Base-by-base conservation (phyloP, 805 yeast genomes). In the Metschnikowia similis region DNA sequence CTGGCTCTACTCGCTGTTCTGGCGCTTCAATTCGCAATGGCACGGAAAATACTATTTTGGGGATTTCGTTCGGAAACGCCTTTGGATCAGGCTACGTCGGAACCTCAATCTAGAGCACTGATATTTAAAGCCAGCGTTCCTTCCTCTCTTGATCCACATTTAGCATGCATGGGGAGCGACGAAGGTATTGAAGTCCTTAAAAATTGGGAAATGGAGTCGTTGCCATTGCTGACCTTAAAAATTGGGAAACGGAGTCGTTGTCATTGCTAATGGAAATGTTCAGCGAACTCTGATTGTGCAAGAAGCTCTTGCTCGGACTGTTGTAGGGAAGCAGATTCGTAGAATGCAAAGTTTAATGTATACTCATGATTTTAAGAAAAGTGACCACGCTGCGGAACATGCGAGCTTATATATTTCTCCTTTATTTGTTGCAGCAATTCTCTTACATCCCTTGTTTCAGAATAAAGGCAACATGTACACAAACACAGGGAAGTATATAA, bases 1-100 rank as follows among this genome's bases (percentile, higher is more conserved):
- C n/a, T 87, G 96, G 96, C 63, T 76, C 31, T 88, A 87, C 60
- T 74, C 86, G 50, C 70, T 79, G 66, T 56, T 74, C 26, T 52
- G 57, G 56, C 27, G 61, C 64, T 41, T 50, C 9, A 41, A 21
- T 13, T 14, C 48, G n/a, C 56, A 60, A 38, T 87, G 96, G 96
- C 80, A 82, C 57, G 88, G 87, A 3, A 80, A 77, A 58, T 72
- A 75, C 42, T 71, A 73, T 54, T 69, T 78, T 52, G 84, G 86
- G 1, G 77, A 83, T 51, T 77, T 81, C 62, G 87, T 85, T 2
- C 66, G 96, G 48, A 74, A 87, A 56, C 66, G 95, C 29, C 63
- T 81, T 2, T 87, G 94, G 92, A 65, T 76, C 3, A 59, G 83
- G 45, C 63, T 69, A 63, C 59, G 80, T 7, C 27, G 35, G 45